A percentile compares a stretch with the other conserved stretches of the same genome.
These are phyloP conservation scores for Dioscorea cayenensis DNA, from an alignment of 116 monocot species.

Conservation along the genomic window DNA sequence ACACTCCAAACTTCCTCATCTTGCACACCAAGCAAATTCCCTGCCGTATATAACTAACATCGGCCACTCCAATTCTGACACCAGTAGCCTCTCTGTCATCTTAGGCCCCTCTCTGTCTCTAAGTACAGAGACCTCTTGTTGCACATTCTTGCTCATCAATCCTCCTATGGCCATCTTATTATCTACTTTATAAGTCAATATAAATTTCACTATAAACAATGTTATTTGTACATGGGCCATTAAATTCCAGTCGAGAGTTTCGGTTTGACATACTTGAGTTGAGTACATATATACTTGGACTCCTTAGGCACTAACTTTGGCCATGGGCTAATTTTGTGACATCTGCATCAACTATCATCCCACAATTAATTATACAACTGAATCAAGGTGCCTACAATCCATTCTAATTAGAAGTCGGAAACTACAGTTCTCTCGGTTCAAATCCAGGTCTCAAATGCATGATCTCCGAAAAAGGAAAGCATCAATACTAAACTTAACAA, in stretches of 20 bases:
- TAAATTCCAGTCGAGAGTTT: conserved; percentile 19
- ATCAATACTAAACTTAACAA: not conserved
- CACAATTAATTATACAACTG: conserved; percentile 17
- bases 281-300: conserved; percentile 22
- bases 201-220: not conserved
- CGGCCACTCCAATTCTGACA: conserved; percentile 40
- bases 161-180: conserved; percentile 22
- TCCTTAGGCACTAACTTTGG: conserved; percentile 24
- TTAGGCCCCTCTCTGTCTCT: conserved; percentile 24
- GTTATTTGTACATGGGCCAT: not conserved
- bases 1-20: not conserved
- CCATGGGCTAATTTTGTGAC: conserved; percentile 38
- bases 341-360: conserved; percentile 22
- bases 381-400: conserved; percentile 26
- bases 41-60: conserved; percentile 27
- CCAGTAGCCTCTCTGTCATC: conserved; percentile 28
- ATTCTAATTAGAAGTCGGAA: conserved; percentile 29
- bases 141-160: conserved; percentile 12
- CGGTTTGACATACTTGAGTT: conserved; percentile 25
- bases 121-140: conserved; percentile 31
- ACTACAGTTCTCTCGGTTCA: conserved; percentile 37
- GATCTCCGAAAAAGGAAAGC: conserved; percentile 21
- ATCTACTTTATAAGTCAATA: conserved; percentile 27
- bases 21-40: conserved; percentile 13
- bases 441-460: conserved; percentile 13